Percentiles rank a stretch among this genome's conserved stretches.
phyloP scores from a whole-genome alignment of 192 early-diverging fungal genomes.

The Backusella australiensis region DNA sequence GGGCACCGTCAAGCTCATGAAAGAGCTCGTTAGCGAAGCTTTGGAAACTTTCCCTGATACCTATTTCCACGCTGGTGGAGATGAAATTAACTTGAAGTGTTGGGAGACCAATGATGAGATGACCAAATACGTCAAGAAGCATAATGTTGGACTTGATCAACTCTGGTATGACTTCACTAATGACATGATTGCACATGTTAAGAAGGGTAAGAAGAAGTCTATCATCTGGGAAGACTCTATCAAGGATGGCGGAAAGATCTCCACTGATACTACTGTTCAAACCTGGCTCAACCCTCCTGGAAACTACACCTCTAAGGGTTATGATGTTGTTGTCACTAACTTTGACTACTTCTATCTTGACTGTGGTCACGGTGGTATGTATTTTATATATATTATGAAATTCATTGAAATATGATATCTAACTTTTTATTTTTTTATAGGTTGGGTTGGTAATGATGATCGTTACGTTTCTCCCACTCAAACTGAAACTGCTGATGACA shows the following conservation, averaged over 20 bases:
- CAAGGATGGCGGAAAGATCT: constrained; percentile 37
- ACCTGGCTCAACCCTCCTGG: constrained; percentile 59
- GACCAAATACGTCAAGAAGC: constrained; percentile 21
- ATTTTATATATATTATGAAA: not conserved
- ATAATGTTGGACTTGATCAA: constrained; percentile 14
- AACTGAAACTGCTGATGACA: constrained; percentile 19
- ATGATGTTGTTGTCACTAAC: constrained; percentile 62
- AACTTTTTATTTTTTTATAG: not conserved
- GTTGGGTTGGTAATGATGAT: constrained; percentile 62
- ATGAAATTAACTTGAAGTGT: constrained; percentile 71
- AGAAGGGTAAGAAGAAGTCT: constrained; percentile 31
- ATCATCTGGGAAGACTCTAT: constrained; percentile 84
- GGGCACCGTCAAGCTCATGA: constrained; percentile 55
- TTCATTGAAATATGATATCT: not conserved
- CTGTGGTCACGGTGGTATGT: constrained; percentile 62
- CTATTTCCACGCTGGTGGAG: constrained; percentile 73
- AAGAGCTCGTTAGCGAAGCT: constrained; percentile 61
- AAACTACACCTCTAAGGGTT: constrained; percentile 57
- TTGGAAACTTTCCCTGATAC: constrained; percentile 64
- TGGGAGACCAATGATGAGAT: constrained; percentile 39
- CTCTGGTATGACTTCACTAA: constrained; percentile 27
- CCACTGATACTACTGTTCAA: constrained; percentile 62
- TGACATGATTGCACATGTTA: constrained; percentile 16
- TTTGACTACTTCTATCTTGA: constrained; percentile 69
- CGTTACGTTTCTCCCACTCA: constrained; percentile 46